Percentiles rank a stretch among this genome's conserved stretches.
Conservation (phyloP, 306 rosid genomes). For the Prunus davidiana region DNA sequence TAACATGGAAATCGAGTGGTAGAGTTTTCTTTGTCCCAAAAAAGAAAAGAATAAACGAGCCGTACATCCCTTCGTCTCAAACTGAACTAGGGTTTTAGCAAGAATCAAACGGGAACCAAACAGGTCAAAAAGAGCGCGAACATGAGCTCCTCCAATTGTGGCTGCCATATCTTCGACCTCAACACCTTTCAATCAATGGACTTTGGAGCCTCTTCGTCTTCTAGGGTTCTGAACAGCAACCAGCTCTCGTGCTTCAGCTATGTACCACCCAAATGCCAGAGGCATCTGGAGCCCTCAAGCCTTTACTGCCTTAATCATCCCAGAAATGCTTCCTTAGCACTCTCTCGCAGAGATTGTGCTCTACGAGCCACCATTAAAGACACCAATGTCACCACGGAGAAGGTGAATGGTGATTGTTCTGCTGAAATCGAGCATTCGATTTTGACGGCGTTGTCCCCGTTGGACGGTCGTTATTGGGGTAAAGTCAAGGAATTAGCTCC, state of each 20-base stretch:
- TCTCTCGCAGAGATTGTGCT: slow-evolving; percentile 19
- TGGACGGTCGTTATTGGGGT: slow-evolving; percentile 72
- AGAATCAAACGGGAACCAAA: too few species aligned
- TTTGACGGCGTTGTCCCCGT: slow-evolving; percentile 66
- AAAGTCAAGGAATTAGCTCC: slow-evolving; percentile 65
- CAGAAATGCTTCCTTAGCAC: not conserved
- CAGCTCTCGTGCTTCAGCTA: not conserved
- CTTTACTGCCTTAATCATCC: not conserved
- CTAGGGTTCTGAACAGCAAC: not conserved
- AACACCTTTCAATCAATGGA: slow-evolving; percentile 6
- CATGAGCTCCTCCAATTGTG: not conserved
- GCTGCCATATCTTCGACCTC: too few species aligned
- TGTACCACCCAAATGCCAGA: not conserved
- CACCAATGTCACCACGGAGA: not conserved
- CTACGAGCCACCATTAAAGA: slow-evolving; percentile 27
- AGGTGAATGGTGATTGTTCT: slow-evolving; percentile 23
- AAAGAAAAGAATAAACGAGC: too few species aligned
- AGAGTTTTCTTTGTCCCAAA: too few species aligned
- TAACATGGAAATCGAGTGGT: too few species aligned
- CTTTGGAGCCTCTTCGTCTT: slow-evolving; percentile 4
- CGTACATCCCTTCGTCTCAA: too few species aligned
- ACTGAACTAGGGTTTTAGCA: not conserved
- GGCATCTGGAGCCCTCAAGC: not conserved
- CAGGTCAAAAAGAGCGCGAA: not conserved
- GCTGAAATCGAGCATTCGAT: slow-evolving; percentile 40